Base-by-base conservation (phyloP, 805 yeast genomes). In the Metschnikowia santaceciliae region DNA sequence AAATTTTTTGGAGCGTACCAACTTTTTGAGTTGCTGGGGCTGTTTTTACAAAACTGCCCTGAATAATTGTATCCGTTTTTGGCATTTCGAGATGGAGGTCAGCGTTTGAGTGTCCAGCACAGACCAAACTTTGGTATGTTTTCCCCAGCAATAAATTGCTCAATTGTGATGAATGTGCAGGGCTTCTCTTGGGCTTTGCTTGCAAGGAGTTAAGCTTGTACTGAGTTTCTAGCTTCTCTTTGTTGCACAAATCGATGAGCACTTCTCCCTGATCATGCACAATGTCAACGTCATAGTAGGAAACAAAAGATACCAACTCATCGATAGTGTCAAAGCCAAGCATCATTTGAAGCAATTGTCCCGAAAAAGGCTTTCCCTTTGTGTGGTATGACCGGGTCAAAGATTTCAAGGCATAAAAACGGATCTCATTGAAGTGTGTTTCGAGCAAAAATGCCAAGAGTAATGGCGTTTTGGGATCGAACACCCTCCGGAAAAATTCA, bases 391-490 rank as follows among this genome's bases (percentile, higher is more conserved):
- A 71, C 51, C 80, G 72, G 3, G 86, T 70, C 71, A 94, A 72
- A 0, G 89, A 71, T 58, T 80, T 81, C 50, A 92, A 63, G 0
- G 92, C 90, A 59, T 82, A 81, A 56, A 86, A 83, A 42, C 97
- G 68, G 3, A 90, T 74, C 51, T 90, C 92, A 59, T 86, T 88
- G 62, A 89, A 82, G 58, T 87, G 90, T 2, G 84, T 81, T 63
- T 94, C 96, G 17, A 88, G 67, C 36, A 92, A 69, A 52, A 92
- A 90, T 2, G 88, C 75, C 63, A 90, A 66, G 26, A 91, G 69
- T 50, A 83, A 78, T 1, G 96, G 94, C 0, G 80, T 73, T 3
- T 75, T 68, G 2, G 59, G 60, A 40, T 76, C 68, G 37, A 83
- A 69, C 7, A 80, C 71, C 10, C 71, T 58, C 42, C 78, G 68